These are phyloP conservation scores for Dichotomocladium elegans DNA, from an alignment of 371 early-diverging fungal species.

Conservation along the genomic window DNA sequence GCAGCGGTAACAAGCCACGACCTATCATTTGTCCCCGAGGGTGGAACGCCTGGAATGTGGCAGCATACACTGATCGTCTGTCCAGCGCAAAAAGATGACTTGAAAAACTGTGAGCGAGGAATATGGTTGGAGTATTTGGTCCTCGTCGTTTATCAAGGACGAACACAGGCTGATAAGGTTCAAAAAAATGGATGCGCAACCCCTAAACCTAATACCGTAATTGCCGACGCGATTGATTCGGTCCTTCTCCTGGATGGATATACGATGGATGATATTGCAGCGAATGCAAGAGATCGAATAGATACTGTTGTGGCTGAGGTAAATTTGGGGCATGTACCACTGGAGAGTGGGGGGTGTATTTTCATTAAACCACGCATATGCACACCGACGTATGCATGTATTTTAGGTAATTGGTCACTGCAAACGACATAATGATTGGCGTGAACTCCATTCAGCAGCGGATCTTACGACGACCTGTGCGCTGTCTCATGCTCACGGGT, in stretches of 20 bases:
- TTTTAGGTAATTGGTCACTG: slow-evolving; percentile 31
- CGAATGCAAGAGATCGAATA: slow-evolving; percentile 23
- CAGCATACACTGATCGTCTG: slow-evolving; percentile 31
- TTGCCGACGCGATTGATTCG: slow-evolving; percentile 3
- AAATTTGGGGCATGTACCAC: too few relatives aligned
- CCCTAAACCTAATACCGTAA: not conserved
- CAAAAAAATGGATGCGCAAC: slow-evolving; percentile 3
- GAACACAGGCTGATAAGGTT: slow-evolving; percentile 14
- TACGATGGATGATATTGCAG: slow-evolving; percentile 26
- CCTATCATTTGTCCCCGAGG: slow-evolving; percentile 16
- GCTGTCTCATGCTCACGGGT: too few relatives aligned
- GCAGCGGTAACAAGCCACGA: slow-evolving; percentile 27
- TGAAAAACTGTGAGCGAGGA: slow-evolving; percentile 5
- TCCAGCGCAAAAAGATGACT: slow-evolving; percentile 6
- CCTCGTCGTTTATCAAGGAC: slow-evolving; percentile 26
- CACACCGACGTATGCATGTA: not conserved
- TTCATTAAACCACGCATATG: not conserved
- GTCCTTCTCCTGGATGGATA: slow-evolving; percentile 20
- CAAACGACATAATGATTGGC: slow-evolving; percentile 30
- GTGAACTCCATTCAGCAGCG: slow-evolving; percentile 21
- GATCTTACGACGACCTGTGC: not conserved
- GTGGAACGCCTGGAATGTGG: slow-evolving; percentile 20
- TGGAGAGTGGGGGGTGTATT: too few relatives aligned
- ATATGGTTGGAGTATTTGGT: slow-evolving; percentile 34
- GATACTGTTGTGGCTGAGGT: slow-evolving; percentile 38